A percentile compares a stretch with the other conserved stretches of the same genome.
Evolutionary conservation across 2,329 filamentous ascomycete species (phyloP).

Genomic region (Fusarium cyanostomum): DNA sequence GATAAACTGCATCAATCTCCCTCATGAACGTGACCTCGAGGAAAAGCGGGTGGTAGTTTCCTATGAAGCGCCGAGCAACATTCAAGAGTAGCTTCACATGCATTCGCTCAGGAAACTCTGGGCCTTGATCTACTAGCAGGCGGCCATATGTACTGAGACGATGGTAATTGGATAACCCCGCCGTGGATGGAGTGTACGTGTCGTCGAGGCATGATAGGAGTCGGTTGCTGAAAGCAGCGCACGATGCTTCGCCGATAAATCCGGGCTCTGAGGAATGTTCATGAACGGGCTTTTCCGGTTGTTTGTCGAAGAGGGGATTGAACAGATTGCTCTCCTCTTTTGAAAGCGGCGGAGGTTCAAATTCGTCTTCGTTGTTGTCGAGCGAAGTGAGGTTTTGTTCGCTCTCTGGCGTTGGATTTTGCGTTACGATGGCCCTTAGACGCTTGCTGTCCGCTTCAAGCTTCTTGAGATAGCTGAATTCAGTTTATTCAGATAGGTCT

Average conservation of each 20-base stretch:
- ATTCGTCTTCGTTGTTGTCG: constrained; percentile 33
- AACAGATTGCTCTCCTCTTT: constrained; percentile 44
- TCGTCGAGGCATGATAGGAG: constrained; percentile 44
- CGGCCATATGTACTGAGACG: constrained; percentile 14
- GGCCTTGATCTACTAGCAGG: constrained; percentile 1
- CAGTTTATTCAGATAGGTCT: background rate
- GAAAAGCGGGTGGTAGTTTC: constrained; percentile 46
- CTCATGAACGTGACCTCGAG: constrained; percentile 51
- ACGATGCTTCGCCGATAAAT: constrained; percentile 46
- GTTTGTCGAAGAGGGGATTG: constrained; percentile 42
- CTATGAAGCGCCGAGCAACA: constrained; percentile 44
- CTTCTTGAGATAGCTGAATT: constrained; percentile 24
- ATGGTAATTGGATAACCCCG: constrained; percentile 42
- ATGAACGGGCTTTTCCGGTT: constrained; percentile 28
- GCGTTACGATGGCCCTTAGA: constrained; percentile 1
- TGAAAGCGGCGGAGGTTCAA: constrained; percentile 25
- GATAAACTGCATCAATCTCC: constrained; percentile 49
- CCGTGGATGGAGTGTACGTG: constrained; percentile 40
- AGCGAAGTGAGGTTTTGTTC: constrained; percentile 17
- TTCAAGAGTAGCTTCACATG: constrained; percentile 45
- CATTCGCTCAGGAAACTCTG: constrained; percentile 41
- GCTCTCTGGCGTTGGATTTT: constrained; percentile 30
- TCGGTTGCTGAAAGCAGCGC: constrained; percentile 44
- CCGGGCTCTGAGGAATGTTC: constrained; percentile 37
- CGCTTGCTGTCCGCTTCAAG: constrained; percentile 24